Evolutionary conservation across 805 yeast species (phyloP).

Genomic region (Suhomyces faveliae): DNA sequence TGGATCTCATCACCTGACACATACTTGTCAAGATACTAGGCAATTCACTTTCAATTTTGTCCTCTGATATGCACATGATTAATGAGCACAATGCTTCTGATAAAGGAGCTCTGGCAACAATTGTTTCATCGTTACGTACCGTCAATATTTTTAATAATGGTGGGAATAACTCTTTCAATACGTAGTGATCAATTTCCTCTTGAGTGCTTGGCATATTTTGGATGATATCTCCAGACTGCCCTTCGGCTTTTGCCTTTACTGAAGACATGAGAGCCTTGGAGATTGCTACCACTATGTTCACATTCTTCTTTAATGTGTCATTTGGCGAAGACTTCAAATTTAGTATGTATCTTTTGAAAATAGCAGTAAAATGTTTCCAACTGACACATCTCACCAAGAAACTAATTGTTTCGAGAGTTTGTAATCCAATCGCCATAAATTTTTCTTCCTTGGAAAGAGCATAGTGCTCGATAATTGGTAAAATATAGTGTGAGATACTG

Average conservation of each 20-base stretch:
- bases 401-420: conserved; percentile 63
- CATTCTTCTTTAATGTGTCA: conserved; percentile 54
- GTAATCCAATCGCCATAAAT: conserved; percentile 60
- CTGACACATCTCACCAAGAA: conserved; percentile 54
- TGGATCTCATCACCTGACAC: conserved; percentile 85
- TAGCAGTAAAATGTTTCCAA: conserved; percentile 80
- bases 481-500: conserved; percentile 71
- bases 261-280: conserved; percentile 50
- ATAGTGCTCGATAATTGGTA: conserved; percentile 84
- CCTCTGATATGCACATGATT: conserved; percentile 58
- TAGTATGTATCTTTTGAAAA: conserved; percentile 65
- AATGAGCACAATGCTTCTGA: conserved; percentile 77
- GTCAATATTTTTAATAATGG: conserved; percentile 58
- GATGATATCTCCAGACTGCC: conserved; percentile 17
- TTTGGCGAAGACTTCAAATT: conserved; percentile 35
- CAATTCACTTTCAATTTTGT: conserved; percentile 53
- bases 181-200: conserved; percentile 31
- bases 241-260: conserved; percentile 18
- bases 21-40: conserved; percentile 83
- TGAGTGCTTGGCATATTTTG: conserved; percentile 27
- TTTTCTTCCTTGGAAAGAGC: conserved; percentile 59
- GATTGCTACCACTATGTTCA: conserved; percentile 55
- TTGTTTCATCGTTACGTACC: conserved; percentile 74
- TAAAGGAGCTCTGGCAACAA: conserved; percentile 70
- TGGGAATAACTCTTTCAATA: conserved; percentile 59